Evolutionary conservation across 2,329 filamentous ascomycete genomes (phyloP), one percentile per base, ranked within the genome.

Genomic region (Graphiopsis chlorocephala): DNA sequence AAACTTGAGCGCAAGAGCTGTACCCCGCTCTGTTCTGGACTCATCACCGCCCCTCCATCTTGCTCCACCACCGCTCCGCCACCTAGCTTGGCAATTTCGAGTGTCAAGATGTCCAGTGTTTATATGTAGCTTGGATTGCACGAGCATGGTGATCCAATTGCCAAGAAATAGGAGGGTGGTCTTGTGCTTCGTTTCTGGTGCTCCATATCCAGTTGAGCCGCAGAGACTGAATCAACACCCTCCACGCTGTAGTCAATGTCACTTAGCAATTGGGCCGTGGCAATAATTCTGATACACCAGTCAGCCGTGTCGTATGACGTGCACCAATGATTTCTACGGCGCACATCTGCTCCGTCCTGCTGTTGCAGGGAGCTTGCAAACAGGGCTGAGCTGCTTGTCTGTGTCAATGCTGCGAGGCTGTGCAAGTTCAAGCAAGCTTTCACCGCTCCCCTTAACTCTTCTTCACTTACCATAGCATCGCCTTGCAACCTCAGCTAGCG

Each of bases 221-320:
- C n/a, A n/a, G n/a, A n/a, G n/a, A 38, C n/a, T 20, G 8, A 15
- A 20, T 5, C 14, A 17, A 38, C 35, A 8, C 17, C 17, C 1
- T 42, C 35, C 17, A 20, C 3, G 12, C 38, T 10, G 17, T 42
- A 42, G 38, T 42, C 17, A 42, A 17, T 6, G 38, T 17, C 17
- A 8, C 38, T 7, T 10, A 45, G 38, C 38, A 45, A 45, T 20
- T 20, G 38, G 38, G 38, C n/a, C 4, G n/a, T 45, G n/a, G 38
- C 38, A 45, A 45, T 45, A 20, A 45, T 45, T 45, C n/a, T 45
- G 38, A 45, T 23, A 45, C 38, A 45, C n/a, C 6, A 45, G 38
- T 26, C 60, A 31, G 23, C 48, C 60, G 25, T 25, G 48, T n/a
- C 35, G 48, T 33, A 62, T 62, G 60, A 62, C 60, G 60, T 53